Base-by-base conservation (phyloP, 345 rosid genomes). In the Nasturtium officinale region DNA sequence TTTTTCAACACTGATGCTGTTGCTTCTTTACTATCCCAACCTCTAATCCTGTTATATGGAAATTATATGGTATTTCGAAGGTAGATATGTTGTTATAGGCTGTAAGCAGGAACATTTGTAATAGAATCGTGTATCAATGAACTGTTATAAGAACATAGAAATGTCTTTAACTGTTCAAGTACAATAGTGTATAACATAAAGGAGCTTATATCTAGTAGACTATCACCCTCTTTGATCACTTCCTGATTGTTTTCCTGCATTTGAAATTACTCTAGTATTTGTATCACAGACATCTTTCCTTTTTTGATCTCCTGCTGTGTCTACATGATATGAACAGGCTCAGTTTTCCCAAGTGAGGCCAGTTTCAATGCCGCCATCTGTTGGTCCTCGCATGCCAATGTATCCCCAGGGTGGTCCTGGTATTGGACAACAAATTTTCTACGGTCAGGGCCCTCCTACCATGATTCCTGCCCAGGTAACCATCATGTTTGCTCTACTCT, bases 311-410 rank as follows among this genome's bases (percentile, higher is more conserved):
- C 15, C 13, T 62, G 25, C 32, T 62, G 28, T 43, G 15, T 42
- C 10, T 63, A 30, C 48, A 56, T 65, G 66, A 69, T 69, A 54
- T 35, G 48, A 77, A 66, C 81, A 91, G 98, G 98, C 95, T 60
- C 98, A 94, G 55, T 91, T 94, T 82, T 84, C 97, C 56, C 99
- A 88, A 76, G 77, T 86, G 85, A 83, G 89, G 71, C 97, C 96
- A 35, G 83, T 84, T 56, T 80, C 84, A 51, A 86, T 94, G 90
- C 82, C 83, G 35, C 89, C 96, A 48, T 42, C 91, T 15, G 87
- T 85, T 47, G 92, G 85, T 53, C 97, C 97, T 74, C 95, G 92
- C 40, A 83, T 89, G 92, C 92, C 92, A 28, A 84, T 94, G 67
- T 94, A 84, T 71, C 90, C 96, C 38, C 91, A 92, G 26, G 94